Evolutionary conservation across 257 asterid genomes (phyloP).

Genomic region (Nicotiana obtusifolia): DNA sequence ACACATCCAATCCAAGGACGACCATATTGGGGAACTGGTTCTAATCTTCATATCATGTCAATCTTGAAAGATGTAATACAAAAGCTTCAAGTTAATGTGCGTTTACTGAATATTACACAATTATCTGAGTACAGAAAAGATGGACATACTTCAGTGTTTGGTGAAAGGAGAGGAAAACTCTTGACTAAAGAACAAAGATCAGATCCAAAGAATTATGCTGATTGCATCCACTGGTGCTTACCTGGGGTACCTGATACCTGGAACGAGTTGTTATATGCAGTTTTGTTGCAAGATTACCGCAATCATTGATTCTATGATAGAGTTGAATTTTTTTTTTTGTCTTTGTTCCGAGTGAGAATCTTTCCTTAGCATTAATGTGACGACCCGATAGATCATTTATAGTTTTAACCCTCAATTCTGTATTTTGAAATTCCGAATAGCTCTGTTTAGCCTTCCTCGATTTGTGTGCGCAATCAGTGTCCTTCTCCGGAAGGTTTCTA

Average conservation of each 20-base stretch:
- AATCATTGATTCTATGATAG: not conserved
- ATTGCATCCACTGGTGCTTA: slow-evolving; percentile 98
- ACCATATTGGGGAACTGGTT: slow-evolving; percentile 80
- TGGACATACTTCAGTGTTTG: slow-evolving; percentile 67
- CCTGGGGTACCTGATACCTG: slow-evolving; percentile 91
- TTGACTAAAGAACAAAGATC: slow-evolving; percentile 61
- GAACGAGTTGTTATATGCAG: slow-evolving; percentile 70
- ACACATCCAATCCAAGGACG: slow-evolving; percentile 47
- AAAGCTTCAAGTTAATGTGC: slow-evolving; percentile 37
- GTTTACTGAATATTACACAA: slow-evolving; percentile 65
- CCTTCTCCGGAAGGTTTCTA: no score
- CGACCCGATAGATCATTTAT: no score
- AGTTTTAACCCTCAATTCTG: no score
- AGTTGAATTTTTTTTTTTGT: no score
- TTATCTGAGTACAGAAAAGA: slow-evolving; percentile 82
- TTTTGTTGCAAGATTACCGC: slow-evolving; percentile 68
- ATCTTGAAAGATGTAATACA: slow-evolving; percentile 42
- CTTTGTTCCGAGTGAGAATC: not conserved
- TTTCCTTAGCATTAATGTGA: not conserved
- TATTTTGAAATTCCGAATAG: no score
- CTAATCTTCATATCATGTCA: slow-evolving; percentile 65
- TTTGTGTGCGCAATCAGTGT: no score
- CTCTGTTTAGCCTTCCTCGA: no score
- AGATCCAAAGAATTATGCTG: slow-evolving; percentile 67
- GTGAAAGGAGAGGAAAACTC: slow-evolving; percentile 78